phyloP scores from a whole-genome alignment of 2,329 filamentous ascomycete genomes.

The Dothistroma pini region DNA sequence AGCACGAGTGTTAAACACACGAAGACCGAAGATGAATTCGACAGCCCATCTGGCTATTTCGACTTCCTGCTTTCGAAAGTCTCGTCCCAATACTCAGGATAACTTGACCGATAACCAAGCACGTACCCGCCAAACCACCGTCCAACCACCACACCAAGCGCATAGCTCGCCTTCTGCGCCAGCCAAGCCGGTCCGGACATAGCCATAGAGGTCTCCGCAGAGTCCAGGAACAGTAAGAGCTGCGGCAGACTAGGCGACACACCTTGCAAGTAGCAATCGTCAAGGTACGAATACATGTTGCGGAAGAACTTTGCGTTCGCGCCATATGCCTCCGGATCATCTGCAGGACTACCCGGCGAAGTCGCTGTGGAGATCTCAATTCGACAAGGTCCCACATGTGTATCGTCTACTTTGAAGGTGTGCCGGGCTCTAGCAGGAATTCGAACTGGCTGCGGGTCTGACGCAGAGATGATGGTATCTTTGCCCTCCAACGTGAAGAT shows the following conservation, averaged over 20 bases:
- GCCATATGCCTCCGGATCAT: slow-evolving; percentile 21
- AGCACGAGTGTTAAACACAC: background rate
- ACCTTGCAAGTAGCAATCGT: slow-evolving; percentile 29
- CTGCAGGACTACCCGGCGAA: slow-evolving; percentile 11
- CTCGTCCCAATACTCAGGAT: slow-evolving; percentile 23
- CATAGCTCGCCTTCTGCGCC: slow-evolving; percentile 23
- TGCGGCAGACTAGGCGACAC: slow-evolving; percentile 27
- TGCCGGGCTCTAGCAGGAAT: slow-evolving; percentile 27
- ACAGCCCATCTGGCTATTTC: background rate
- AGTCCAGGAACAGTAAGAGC: slow-evolving; percentile 28
- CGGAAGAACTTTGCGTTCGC: slow-evolving; percentile 30
- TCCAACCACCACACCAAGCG: slow-evolving; percentile 28
- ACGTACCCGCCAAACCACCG: slow-evolving; percentile 24
- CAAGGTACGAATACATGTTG: slow-evolving; percentile 31
- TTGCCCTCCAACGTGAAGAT: slow-evolving; percentile 31
- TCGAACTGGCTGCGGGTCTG: slow-evolving; percentile 25
- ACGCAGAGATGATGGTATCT: slow-evolving; percentile 22
- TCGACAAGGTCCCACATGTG: slow-evolving; percentile 24
- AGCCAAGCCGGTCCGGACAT: slow-evolving; percentile 29
- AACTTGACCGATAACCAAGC: slow-evolving; percentile 20
- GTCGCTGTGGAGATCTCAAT: slow-evolving; percentile 27
- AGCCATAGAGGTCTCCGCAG: slow-evolving; percentile 30
- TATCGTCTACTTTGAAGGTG: slow-evolving; percentile 30
- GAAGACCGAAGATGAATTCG: background rate
- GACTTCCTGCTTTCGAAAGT: slow-evolving; percentile 6